Evolutionary conservation across 2,329 filamentous ascomycete genomes (phyloP).

Genomic region (Parastagonospora nodorum): DNA sequence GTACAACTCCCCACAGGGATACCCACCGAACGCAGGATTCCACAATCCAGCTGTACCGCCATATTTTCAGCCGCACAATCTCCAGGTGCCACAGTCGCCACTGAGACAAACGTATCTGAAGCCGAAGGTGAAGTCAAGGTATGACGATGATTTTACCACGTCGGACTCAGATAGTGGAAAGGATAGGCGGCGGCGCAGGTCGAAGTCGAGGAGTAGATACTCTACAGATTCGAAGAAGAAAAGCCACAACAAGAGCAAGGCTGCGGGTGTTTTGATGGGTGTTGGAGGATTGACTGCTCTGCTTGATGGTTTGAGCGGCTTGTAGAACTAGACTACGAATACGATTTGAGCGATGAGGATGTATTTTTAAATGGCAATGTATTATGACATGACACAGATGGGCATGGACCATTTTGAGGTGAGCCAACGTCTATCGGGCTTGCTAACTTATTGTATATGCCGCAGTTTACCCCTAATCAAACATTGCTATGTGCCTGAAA

Average conservation of each 20-base stretch:
- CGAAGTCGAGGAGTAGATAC: slow-evolving; percentile 15
- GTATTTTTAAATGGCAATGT: not conserved
- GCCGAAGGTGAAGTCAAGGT: slow-evolving; percentile 6
- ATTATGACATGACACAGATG: not conserved
- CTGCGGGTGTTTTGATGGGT: slow-evolving; percentile 41
- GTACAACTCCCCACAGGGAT: slow-evolving; percentile 9
- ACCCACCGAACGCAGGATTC: slow-evolving; percentile 6
- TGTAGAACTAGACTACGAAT: slow-evolving; percentile 8
- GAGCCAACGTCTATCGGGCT: no score
- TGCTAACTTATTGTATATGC: no score
- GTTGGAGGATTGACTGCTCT: slow-evolving; percentile 46
- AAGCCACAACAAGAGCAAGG: slow-evolving; percentile 29
- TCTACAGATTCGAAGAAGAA: slow-evolving; percentile 21
- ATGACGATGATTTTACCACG: slow-evolving; percentile 24
- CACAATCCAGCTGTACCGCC: slow-evolving; percentile 5
- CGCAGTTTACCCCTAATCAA: no score
- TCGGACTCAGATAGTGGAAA: slow-evolving; percentile 28
- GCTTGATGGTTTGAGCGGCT: slow-evolving; percentile 40
- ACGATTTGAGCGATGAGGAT: not conserved
- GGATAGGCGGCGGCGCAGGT: slow-evolving; percentile 19
- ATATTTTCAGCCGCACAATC: slow-evolving; percentile 5
- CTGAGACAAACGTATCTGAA: slow-evolving; percentile 17
- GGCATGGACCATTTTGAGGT: no score
- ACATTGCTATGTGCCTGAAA: slow-evolving; percentile 13
- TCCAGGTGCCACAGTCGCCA: slow-evolving; percentile 19